Percentiles rank a stretch among this genome's conserved stretches.
phyloP scores from a whole-genome alignment of 345 rosid species.

The Psidium friedrichsthalianum region DNA sequence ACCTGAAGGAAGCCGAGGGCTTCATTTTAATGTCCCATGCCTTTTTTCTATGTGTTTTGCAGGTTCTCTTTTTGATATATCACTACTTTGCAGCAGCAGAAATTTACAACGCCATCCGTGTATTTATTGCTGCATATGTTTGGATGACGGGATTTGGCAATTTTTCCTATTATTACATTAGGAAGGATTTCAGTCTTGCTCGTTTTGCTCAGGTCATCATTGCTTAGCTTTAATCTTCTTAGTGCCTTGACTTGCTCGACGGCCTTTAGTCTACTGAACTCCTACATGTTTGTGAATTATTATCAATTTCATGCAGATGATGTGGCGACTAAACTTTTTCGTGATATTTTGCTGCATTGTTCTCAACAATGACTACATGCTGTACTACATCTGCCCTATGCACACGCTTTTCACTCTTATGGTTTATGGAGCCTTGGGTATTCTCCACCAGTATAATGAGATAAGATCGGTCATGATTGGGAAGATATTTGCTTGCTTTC shows the following conservation, averaged over 20 bases:
- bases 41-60: slow-evolving; percentile 4
- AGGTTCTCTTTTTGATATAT: slow-evolving; percentile 94
- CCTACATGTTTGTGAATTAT: slow-evolving; percentile 7
- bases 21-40: background rate
- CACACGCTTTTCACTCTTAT: slow-evolving; percentile 91
- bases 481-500: slow-evolving; percentile 79
- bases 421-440: slow-evolving; percentile 94
- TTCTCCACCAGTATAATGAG: slow-evolving; percentile 76
- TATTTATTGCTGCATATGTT: slow-evolving; percentile 95
- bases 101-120: slow-evolving; percentile 87
- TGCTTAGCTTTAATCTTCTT: background rate
- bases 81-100: slow-evolving; percentile 97
- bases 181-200: slow-evolving; percentile 90
- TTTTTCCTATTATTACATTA: slow-evolving; percentile 88
- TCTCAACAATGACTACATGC: slow-evolving; percentile 91
- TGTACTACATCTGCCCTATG: slow-evolving; percentile 98
- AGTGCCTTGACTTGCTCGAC: background rate
- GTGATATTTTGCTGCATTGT: slow-evolving; percentile 85
- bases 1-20: background rate
- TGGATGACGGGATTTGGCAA: slow-evolving; percentile 99
- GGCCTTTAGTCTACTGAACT: background rate
- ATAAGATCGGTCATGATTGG: slow-evolving; percentile 77
- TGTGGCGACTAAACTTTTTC: slow-evolving; percentile 97
- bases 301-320: slow-evolving; percentile 62
- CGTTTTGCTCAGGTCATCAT: slow-evolving; percentile 77